Conservation (phyloP, 1,284 basidiomycete genomes). For the Ceratobasidium sp. region DNA sequence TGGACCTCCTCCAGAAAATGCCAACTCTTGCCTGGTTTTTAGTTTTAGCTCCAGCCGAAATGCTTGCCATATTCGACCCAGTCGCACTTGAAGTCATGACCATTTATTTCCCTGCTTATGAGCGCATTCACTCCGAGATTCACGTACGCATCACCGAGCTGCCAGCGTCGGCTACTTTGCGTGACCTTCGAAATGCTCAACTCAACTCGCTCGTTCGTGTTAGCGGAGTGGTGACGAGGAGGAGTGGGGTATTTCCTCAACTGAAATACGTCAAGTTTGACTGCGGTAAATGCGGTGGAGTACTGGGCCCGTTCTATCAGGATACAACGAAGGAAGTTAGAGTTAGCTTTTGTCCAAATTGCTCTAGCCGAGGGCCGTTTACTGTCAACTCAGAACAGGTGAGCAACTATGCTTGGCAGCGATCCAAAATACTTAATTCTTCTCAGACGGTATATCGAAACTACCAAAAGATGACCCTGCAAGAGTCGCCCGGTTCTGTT, state of each 20-base stretch:
- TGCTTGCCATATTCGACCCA: slow-evolving; percentile 95
- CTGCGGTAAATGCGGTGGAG: slow-evolving; percentile 91
- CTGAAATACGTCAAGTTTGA: slow-evolving; percentile 99
- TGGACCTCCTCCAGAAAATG: slow-evolving; percentile 90
- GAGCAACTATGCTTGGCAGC: slow-evolving; percentile 47
- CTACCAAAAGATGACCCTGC: slow-evolving; percentile 98
- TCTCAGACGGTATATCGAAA: slow-evolving; percentile 95
- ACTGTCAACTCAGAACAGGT: slow-evolving; percentile 96
- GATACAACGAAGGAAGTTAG: slow-evolving; percentile 95
- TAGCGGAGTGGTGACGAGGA: slow-evolving; percentile 95
- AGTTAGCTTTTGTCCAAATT: slow-evolving; percentile 94
- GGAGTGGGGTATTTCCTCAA: slow-evolving; percentile 97
- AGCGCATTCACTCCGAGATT: slow-evolving; percentile 97
- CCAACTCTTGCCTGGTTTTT: slow-evolving; percentile 98
- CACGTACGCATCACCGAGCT: slow-evolving; percentile 97
- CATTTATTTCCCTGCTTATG: slow-evolving; percentile 95
- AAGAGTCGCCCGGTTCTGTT: slow-evolving; percentile 98
- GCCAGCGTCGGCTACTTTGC: slow-evolving; percentile 88
- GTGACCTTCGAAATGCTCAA: slow-evolving; percentile 92
- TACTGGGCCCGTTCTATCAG: slow-evolving; percentile 97
- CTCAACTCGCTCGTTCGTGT: slow-evolving; percentile 97
- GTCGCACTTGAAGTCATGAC: slow-evolving; percentile 95
- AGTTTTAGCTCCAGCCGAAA: slow-evolving; percentile 91
- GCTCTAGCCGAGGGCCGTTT: slow-evolving; percentile 95
- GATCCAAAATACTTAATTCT: neutral